phyloP scores from a whole-genome alignment of 1,284 basidiomycete genomes.

The Afroboletus lepidellus region DNA sequence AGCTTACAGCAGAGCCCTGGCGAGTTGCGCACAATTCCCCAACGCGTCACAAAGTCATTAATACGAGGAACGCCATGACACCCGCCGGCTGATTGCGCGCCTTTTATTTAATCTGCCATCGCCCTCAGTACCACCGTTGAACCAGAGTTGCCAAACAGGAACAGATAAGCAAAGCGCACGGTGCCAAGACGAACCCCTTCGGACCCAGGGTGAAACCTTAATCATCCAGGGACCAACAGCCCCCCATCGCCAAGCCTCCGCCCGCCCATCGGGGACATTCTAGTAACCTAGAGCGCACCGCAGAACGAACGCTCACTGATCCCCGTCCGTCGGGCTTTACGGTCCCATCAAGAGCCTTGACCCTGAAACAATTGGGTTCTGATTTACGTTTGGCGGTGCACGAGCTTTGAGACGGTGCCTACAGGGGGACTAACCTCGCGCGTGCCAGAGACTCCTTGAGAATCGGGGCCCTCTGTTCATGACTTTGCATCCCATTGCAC shows the following conservation, averaged over 20 bases:
- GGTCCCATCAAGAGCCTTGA: constrained; percentile 1
- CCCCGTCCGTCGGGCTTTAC: constrained; percentile 1
- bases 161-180: not conserved
- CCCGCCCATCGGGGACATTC: constrained; percentile 1
- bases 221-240: constrained; percentile 6
- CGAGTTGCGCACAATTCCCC: not conserved
- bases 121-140: not conserved
- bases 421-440: not conserved
- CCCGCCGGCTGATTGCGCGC: not conserved
- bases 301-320: not conserved
- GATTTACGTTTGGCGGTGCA: constrained; percentile 23
- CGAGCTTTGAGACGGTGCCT: not conserved
- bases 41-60: not conserved
- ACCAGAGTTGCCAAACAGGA: not conserved
- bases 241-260: constrained; percentile 17
- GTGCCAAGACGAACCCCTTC: not conserved
- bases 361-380: constrained; percentile 10
- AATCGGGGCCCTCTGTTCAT: not conserved
- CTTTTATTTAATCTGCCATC: not conserved
- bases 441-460: not conserved
- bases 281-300: not conserved
- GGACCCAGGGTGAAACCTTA: constrained; percentile 1
- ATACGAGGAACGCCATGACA: not conserved
- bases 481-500: not conserved
- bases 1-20: not conserved